Evolutionary conservation across 148 eudicot genomes (phyloP).

Genomic region (Nepenthes mirabilis): DNA sequence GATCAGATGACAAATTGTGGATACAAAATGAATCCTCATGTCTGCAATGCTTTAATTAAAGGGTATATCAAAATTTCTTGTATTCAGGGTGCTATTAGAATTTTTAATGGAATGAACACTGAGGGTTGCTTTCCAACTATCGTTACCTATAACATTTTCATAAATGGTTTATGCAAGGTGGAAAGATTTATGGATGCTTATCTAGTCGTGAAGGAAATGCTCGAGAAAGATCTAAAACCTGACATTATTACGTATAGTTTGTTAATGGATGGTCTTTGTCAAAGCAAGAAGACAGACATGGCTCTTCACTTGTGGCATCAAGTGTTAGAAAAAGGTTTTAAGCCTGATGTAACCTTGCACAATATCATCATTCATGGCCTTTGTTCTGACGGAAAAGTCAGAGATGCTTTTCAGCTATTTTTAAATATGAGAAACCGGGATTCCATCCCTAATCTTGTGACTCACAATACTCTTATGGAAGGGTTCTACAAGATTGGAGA

Average conservation of each 20-base stretch:
- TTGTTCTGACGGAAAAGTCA: constrained; percentile 54
- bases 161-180: constrained; percentile 62
- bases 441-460: constrained; percentile 66
- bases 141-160: constrained; percentile 65
- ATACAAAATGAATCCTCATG: constrained; percentile 41
- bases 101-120: constrained; percentile 36
- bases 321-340: constrained; percentile 40
- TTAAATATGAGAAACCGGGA: constrained; percentile 33
- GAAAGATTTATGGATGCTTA: constrained; percentile 62
- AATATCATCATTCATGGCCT: constrained; percentile 83
- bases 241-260: constrained; percentile 62
- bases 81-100: constrained; percentile 38
- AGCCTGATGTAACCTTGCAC: constrained; percentile 73
- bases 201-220: constrained; percentile 61
- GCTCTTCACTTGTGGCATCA: constrained; percentile 63
- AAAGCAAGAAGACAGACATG: constrained; percentile 37
- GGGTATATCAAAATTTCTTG: constrained; percentile 46
- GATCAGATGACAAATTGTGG: constrained; percentile 30
- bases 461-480: constrained; percentile 77
- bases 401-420: constrained; percentile 47
- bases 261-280: constrained; percentile 67
- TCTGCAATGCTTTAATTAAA: constrained; percentile 53
- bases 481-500: constrained; percentile 63
- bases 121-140: constrained; percentile 38
- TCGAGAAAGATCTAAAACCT: constrained; percentile 49